Evolutionary conservation across 2,329 filamentous ascomycete genomes (phyloP).

Genomic region (Fusarium haematococcum): DNA sequence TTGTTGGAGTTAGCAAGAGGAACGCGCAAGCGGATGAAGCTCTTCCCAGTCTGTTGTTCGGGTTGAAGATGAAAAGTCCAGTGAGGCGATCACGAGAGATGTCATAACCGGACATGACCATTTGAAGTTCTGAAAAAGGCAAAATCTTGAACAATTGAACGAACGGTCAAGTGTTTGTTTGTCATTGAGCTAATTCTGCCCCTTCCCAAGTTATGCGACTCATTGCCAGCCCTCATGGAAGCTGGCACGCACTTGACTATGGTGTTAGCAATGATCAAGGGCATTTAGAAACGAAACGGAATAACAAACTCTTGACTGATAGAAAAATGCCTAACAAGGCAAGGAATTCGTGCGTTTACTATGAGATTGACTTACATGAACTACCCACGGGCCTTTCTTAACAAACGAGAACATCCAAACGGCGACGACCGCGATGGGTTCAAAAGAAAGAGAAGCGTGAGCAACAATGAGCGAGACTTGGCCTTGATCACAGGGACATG

Average conservation of each 20-base stretch:
- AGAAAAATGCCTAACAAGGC: background rate
- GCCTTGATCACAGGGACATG: background rate
- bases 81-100: background rate
- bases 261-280: background rate
- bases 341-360: background rate
- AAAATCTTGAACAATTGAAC: background rate
- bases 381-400: background rate
- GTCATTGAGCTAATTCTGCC: background rate
- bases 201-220: background rate
- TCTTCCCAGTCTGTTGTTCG: background rate
- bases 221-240: background rate
- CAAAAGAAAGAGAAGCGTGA: background rate
- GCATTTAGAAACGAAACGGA: background rate
- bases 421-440: background rate
- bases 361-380: background rate
- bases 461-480: background rate
- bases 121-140: background rate
- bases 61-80: background rate
- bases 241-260: background rate
- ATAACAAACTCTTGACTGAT: background rate
- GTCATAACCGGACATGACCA: background rate
- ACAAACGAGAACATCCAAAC: background rate
- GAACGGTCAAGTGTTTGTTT: background rate
- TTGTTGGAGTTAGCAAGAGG: background rate
- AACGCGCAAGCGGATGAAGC: background rate